Conservation (phyloP, 257 asterid species). For the Gardenia jasminoides region DNA sequence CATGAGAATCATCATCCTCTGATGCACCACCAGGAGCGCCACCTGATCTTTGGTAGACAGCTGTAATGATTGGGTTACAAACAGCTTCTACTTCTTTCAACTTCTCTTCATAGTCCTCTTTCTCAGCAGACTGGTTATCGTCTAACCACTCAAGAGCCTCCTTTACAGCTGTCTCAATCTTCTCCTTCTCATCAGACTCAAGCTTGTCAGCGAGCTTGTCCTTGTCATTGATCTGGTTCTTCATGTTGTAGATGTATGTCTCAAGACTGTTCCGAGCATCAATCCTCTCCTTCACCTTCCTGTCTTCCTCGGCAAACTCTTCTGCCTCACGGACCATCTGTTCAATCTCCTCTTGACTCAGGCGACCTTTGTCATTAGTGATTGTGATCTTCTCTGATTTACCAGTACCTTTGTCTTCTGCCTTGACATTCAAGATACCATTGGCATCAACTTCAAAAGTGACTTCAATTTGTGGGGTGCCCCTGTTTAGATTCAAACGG, state of each 20-base stretch:
- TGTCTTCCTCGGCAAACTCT: conserved; percentile 95
- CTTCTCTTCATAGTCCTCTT: conserved; percentile 94
- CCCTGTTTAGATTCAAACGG: conserved; percentile 44
- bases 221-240: conserved; percentile 85
- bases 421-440: conserved; percentile 86
- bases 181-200: conserved; percentile 90
- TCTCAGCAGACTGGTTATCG: conserved; percentile 80
- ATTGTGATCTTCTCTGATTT: conserved; percentile 85
- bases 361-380: conserved; percentile 95
- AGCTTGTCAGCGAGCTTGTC: conserved; percentile 91
- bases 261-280: conserved; percentile 87
- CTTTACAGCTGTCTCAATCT: conserved; percentile 83
- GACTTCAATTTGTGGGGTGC: conserved; percentile 94
- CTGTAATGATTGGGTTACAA: conserved; percentile 85
- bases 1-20: conserved; percentile 61
- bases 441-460: conserved; percentile 96
- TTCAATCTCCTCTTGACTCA: conserved; percentile 92
- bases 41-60: conserved; percentile 91
- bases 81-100: conserved; percentile 91
- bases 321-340: conserved; percentile 92
- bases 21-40: conserved; percentile 62
- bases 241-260: conserved; percentile 92
- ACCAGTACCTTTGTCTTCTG: conserved; percentile 96
- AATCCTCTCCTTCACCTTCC: conserved; percentile 78
- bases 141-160: conserved; percentile 96